These are phyloP conservation scores for Cyclostephanos invisitatus DNA, from an alignment of 108 stramenopile genomes.

Conservation along the genomic window DNA sequence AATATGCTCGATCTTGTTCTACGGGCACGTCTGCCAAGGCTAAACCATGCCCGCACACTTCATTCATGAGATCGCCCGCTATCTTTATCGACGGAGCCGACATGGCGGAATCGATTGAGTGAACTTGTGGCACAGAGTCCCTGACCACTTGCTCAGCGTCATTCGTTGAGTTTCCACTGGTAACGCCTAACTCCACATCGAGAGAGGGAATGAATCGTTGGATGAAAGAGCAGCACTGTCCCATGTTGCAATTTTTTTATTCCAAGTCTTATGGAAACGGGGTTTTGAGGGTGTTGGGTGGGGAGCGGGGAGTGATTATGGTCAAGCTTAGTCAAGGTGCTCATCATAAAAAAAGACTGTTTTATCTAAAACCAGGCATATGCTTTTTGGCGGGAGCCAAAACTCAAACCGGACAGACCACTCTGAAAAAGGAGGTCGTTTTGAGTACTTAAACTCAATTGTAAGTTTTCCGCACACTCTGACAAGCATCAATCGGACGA, in stretches of 20 bases:
- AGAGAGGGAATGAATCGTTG: constrained; percentile 20
- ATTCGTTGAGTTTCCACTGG: constrained; percentile 9
- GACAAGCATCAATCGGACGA: no score
- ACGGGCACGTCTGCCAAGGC: constrained; percentile 67
- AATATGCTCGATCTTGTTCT: constrained; percentile 87
- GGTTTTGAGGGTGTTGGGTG: no score
- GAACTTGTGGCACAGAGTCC: constrained; percentile 56
- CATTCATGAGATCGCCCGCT: constrained; percentile 26
- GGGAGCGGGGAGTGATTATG: no score
- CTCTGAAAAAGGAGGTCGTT: no score
- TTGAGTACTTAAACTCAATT: no score
- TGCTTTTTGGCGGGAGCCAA: no score
- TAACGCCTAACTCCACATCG: constrained; percentile 17
- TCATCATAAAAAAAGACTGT: no score
- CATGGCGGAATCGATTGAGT: constrained; percentile 42
- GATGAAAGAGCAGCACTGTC: constrained; percentile 48
- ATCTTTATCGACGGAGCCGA: constrained; percentile 35
- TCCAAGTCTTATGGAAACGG: no score
- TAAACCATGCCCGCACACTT: constrained; percentile 64
- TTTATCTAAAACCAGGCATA: no score
- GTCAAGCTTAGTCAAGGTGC: no score
- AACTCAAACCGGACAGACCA: no score
- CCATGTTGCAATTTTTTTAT: constrained; percentile 20
- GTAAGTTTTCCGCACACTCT: no score
- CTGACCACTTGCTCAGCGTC: constrained; percentile 36